A percentile compares a stretch with the other conserved stretches of the same genome.
Conservation (phyloP, 2,329 filamentous ascomycete species). For the Pyricularia sp. region DNA sequence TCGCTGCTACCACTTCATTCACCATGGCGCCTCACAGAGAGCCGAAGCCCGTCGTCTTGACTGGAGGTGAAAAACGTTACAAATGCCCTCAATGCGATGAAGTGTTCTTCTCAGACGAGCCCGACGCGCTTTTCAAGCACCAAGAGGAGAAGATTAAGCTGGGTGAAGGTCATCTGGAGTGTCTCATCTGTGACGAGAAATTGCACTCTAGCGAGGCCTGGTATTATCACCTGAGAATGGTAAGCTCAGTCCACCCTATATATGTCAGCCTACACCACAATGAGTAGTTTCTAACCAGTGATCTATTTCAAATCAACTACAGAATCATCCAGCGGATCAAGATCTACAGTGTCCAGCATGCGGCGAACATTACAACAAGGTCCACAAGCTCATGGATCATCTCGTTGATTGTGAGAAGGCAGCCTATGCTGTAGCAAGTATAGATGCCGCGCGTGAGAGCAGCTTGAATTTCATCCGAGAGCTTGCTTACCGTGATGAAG, state of each 20-base stretch:
- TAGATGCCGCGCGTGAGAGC: neutral
- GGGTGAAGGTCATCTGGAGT: conserved; percentile 12
- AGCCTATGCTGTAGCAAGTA: neutral
- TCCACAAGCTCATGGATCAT: neutral
- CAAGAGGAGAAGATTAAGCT: conserved; percentile 16
- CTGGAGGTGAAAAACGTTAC: neutral
- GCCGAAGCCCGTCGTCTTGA: neutral
- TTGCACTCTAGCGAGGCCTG: conserved; percentile 17
- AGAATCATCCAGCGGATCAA: neutral
- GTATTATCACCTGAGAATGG: neutral
- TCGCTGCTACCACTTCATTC: neutral
- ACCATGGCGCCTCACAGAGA: neutral
- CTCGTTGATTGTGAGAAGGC: neutral
- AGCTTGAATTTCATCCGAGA: neutral
- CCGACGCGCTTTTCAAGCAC: conserved; percentile 12
- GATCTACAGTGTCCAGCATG: neutral
- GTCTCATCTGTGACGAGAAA: conserved; percentile 21
- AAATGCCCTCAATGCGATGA: neutral
- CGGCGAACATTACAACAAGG: neutral
- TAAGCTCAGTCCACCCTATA: neutral
- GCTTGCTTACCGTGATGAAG: neutral
- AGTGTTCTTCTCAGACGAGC: neutral
- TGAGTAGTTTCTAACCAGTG: neutral
- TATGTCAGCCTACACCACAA: too few species aligned
- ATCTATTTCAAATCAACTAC: neutral